Conservation (phyloP, 352 stramenopile genomes). For the Phytopythium kandeliae region DNA sequence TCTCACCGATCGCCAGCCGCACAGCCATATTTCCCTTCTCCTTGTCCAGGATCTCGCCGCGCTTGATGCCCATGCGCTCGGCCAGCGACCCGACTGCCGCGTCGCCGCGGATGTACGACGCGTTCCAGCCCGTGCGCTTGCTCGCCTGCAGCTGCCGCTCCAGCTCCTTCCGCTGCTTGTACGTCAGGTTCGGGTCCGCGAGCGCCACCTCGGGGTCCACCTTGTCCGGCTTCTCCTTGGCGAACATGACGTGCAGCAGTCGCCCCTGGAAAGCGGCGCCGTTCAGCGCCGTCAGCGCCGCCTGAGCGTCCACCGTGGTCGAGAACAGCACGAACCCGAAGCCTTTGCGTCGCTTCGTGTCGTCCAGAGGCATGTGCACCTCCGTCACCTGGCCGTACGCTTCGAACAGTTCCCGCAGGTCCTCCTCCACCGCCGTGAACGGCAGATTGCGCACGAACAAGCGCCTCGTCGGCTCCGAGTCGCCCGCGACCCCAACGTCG, state of each 20-base stretch:
- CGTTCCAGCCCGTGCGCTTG: conserved; percentile 92
- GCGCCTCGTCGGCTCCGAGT: conserved; percentile 59
- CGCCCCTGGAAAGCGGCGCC: conserved; percentile 95
- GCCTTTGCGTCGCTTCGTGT: conserved; percentile 93
- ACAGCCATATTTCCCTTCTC: conserved; percentile 97
- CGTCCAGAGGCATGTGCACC: conserved; percentile 96
- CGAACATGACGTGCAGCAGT: conserved; percentile 93
- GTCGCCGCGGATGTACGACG: conserved; percentile 86
- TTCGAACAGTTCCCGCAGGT: conserved; percentile 91
- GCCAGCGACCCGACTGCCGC: conserved; percentile 74
- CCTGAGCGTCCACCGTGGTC: conserved; percentile 86
- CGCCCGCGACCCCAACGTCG: too few species aligned
- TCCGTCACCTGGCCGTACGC: conserved; percentile 86
- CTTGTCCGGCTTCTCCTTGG: conserved; percentile 66
- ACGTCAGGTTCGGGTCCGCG: conserved; percentile 67
- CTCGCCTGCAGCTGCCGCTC: conserved; percentile 80
- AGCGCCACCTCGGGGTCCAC: conserved; percentile 48
- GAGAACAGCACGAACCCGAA: conserved; percentile 97
- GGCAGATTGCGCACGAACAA: conserved; percentile 98
- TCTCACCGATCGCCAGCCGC: conserved; percentile 96
- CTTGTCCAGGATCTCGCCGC: conserved; percentile 93
- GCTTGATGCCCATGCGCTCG: conserved; percentile 87
- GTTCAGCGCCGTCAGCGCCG: conserved; percentile 88
- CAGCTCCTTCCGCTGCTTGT: conserved; percentile 89
- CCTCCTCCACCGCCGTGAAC: conserved; percentile 95